Evolutionary conservation across 495 filamentous ascomycete species (phyloP).

Genomic region (Talaromyces proteolyticus): DNA sequence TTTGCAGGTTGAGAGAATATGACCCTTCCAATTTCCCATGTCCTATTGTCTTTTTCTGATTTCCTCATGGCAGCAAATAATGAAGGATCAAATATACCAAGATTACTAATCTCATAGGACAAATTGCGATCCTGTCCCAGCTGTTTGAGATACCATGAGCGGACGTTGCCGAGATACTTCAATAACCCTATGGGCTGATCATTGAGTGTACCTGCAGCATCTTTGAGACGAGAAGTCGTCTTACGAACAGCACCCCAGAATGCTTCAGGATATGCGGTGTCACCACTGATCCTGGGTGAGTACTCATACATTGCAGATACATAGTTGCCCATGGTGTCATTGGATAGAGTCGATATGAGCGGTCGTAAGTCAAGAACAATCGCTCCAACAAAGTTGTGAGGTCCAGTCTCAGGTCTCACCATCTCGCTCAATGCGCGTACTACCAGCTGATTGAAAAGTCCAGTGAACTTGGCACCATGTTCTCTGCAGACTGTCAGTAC

Average conservation of each 20-base stretch:
- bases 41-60: neutral
- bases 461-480: slow-evolving; percentile 10
- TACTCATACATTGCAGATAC: slow-evolving; percentile 8
- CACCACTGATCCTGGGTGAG: neutral
- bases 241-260: slow-evolving; percentile 10
- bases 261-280: neutral
- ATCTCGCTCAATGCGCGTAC: slow-evolving; percentile 8
- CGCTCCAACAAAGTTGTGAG: slow-evolving; percentile 7
- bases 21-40: slow-evolving; percentile 10
- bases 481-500: slow-evolving; percentile 8
- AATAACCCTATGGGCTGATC: slow-evolving; percentile 14
- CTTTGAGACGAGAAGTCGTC: slow-evolving; percentile 10
- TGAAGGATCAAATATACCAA: slow-evolving; percentile 12
- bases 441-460: slow-evolving; percentile 11
- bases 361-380: slow-evolving; percentile 12
- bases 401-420: neutral
- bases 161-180: slow-evolving; percentile 10
- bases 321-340: slow-evolving; percentile 10
- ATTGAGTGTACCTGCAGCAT: slow-evolving; percentile 7
- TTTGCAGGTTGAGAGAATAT: slow-evolving; percentile 14
- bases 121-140: slow-evolving; percentile 12
- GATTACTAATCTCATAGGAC: slow-evolving; percentile 16
- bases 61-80: neutral
- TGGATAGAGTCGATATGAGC: slow-evolving; percentile 6
- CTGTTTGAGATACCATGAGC: slow-evolving; percentile 7